These are phyloP conservation scores for Rhizopogon sp. DNA, from an alignment of 768 basidiomycete species.

Conservation along the genomic window DNA sequence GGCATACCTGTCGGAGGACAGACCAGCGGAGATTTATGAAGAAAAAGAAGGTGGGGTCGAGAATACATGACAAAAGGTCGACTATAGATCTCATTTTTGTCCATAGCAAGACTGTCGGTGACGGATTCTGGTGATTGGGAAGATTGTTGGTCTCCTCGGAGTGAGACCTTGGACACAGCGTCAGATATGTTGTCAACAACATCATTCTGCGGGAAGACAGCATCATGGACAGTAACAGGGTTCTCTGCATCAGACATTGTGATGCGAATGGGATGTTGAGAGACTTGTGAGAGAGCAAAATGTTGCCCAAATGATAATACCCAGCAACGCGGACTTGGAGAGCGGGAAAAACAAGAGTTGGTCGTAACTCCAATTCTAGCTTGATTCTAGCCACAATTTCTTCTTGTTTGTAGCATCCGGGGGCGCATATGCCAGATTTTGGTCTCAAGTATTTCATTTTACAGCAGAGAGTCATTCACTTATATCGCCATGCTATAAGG, in stretches of 20 bases:
- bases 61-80: conserved; percentile 62
- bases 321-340: conserved; percentile 9
- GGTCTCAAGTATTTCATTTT: conserved; percentile 77
- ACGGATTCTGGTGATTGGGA: conserved; percentile 8
- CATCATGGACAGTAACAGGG: conserved; percentile 1
- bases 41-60: conserved; percentile 59
- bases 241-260: conserved; percentile 31
- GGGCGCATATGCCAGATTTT: conserved; percentile 11
- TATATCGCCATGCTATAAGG: conserved; percentile 68
- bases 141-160: conserved; percentile 15
- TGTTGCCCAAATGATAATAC: conserved; percentile 6
- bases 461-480: conserved; percentile 48
- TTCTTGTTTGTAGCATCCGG: neutral
- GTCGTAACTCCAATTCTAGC: conserved; percentile 1
- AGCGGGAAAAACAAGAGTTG: conserved; percentile 8
- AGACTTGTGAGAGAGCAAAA: conserved; percentile 2
- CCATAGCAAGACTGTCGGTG: conserved; percentile 20
- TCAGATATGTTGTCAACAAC: conserved; percentile 25
- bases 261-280: conserved; percentile 7
- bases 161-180: conserved; percentile 27
- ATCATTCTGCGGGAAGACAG: conserved; percentile 6
- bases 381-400: conserved; percentile 1
- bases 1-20: conserved; percentile 73
- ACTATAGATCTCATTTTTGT: conserved; percentile 19
- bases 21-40: conserved; percentile 75